Base-by-base conservation (phyloP, 2,329 filamentous ascomycete species). In the Acrodontium crateriforme region DNA sequence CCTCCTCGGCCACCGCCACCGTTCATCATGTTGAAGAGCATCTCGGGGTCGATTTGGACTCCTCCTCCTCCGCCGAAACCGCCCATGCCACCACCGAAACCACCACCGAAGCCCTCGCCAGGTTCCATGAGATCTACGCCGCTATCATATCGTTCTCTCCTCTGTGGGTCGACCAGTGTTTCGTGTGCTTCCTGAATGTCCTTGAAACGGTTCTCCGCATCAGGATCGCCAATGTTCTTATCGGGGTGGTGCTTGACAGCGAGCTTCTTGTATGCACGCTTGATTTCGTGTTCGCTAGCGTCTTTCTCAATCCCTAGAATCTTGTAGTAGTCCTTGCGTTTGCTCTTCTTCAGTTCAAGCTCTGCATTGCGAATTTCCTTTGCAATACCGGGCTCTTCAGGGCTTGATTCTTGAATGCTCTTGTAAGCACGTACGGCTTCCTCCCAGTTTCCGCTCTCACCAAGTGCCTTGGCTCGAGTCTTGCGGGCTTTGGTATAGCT, bases 321-420 rank as follows among this genome's bases (percentile, higher is more conserved):
- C 70, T 94, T 94, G 66, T 98, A 98, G 62, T 93, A 95, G 51
- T 98, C 89, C 59, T 98, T 98, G 37, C 89, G 71, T 59, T 87
- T 79, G 54, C 79, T 80, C 75, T 95, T 95, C 74, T 98, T 98
- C 38, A 95, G 63, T 60, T 98, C 89, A 15, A 94, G 63, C 60
- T 98, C 87, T 2, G 87, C 89, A 46, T 77, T 80, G 32, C 81
- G 77, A 24, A 95, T 73, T 47, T 98, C 89, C 55, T 80, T 85
- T 28, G 69, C 65, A 35, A 95, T 77, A 9, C 69, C 73, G 22
- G 75, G 71, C 53, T 98, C 89, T 37, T 75, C 68, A 2, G 85
- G 85, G 42, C 89, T 82, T 34, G 74, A 61, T 52, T 95, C 87
- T 27, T 78, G 70, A 34, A 95, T 73, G 2, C 71, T 65, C 65